These are phyloP conservation scores for Apiospora aurea DNA, from an alignment of 2,329 filamentous ascomycete genomes.

Conservation along the genomic window DNA sequence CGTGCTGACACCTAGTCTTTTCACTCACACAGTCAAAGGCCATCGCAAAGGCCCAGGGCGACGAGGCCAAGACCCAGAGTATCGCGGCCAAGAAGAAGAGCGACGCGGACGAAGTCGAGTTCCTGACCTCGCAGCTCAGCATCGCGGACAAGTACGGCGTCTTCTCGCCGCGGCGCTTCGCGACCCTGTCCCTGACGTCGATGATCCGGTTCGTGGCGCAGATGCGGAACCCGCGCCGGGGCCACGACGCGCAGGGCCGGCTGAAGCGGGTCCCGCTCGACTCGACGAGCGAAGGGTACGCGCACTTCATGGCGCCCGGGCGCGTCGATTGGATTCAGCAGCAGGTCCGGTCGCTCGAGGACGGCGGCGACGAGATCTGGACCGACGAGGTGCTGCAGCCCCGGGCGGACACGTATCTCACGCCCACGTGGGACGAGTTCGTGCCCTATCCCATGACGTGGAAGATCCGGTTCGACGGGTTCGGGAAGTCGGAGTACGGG, in stretches of 20 bases:
- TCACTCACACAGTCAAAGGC: neutral
- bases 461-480: slow-evolving; percentile 17
- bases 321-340: slow-evolving; percentile 13
- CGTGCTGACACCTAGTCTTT: too few relatives aligned
- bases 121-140: neutral
- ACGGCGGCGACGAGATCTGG: neutral
- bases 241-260: slow-evolving; percentile 33
- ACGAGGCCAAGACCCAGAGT: neutral
- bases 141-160: slow-evolving; percentile 15
- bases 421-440: slow-evolving; percentile 32
- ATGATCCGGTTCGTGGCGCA: slow-evolving; percentile 36
- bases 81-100: too few relatives aligned
- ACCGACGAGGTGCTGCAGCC: slow-evolving; percentile 28
- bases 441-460: slow-evolving; percentile 11
- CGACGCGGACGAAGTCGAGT: neutral
- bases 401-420: slow-evolving; percentile 31
- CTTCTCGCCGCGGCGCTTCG: slow-evolving; percentile 44
- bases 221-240: slow-evolving; percentile 34
- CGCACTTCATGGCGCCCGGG: neutral
- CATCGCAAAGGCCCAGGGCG: neutral
- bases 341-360: slow-evolving; percentile 22
- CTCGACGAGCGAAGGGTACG: neutral
- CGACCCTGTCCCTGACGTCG: slow-evolving; percentile 32
- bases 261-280: slow-evolving; percentile 30
- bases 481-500: slow-evolving; percentile 23